Evolutionary conservation across 352 stramenopile species (phyloP).

Genomic region (Phytopythium oedochilum): DNA sequence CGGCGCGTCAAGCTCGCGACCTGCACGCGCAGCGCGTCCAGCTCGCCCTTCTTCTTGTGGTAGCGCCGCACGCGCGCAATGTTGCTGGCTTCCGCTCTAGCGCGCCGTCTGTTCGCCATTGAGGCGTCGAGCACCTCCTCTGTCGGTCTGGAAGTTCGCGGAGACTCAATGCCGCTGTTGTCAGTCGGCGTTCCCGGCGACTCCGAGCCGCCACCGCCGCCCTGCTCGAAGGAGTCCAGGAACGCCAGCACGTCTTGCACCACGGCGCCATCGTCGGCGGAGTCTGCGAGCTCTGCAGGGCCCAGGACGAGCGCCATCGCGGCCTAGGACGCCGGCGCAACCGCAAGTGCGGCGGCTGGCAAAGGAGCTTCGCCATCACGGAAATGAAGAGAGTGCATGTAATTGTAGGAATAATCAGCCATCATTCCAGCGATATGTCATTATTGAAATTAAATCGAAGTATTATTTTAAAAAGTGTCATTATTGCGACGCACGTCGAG

Average conservation of each 20-base stretch:
- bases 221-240: constrained; percentile 4
- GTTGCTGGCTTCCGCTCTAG: not conserved
- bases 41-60: not conserved
- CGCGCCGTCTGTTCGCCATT: not conserved
- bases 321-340: no score
- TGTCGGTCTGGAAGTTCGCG: not conserved
- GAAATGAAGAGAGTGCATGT: no score
- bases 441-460: no score
- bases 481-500: no score
- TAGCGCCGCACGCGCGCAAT: not conserved
- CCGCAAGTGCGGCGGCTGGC: no score
- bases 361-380: no score
- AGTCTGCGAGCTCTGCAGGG: not conserved
- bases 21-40: not conserved
- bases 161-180: not conserved
- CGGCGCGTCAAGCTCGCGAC: not conserved
- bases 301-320: not conserved
- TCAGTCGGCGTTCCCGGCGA: no score
- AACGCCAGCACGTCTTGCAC: not conserved
- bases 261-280: not conserved
- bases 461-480: no score
- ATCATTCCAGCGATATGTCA: no score
- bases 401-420: no score
- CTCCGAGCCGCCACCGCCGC: no score
- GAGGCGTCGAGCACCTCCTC: not conserved